Evolutionary conservation across 768 basidiomycete genomes (phyloP), one percentile per base, ranked within the genome.

Genomic region (Tulasnella calospora): DNA sequence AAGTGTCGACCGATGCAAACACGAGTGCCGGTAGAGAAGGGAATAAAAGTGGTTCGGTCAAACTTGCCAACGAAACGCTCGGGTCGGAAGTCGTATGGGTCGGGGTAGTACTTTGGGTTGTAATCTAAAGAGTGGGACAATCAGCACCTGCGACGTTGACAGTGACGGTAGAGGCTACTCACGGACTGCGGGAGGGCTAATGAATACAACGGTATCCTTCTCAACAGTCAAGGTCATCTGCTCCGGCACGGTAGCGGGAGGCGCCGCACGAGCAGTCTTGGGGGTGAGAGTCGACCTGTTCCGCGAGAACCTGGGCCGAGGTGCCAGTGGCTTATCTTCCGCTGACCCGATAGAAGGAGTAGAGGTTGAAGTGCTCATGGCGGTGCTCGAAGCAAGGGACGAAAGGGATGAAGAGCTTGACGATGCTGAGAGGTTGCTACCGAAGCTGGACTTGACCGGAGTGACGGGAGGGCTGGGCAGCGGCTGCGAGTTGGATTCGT

Each of bases 61-160:
- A 47, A 47, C 36, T 74, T 46, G 51, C 51, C 51, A n/a, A 74
- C 51, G 73, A 79, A 79, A 10, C 78, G 71, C 71, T 79, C 78
- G 8, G 78, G 78, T 33, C 51, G 15, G 33, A 79, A 79, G 27
- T 79, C 78, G 38, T 79, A 79, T 8, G 78, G 78, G 23, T 79
- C 78, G 15, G 71, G 72, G 46, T 36, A 79, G 55, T 79, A 79
- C 71, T 78, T 79, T 8, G 77, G 69, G 73, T 70, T 79, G 44
- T 74, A 79, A 72, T 78, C 75, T 78, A 41, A 44, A 3, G 51
- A 19, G 55, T 5, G 13, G 10, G 55, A 19, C n/a, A 15, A 30
- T 51, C 33, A 27, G 44, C 30, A 35, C 35, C 21, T 15, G 51
- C 46, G 12, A 30, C 19, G n/a, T 10, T 3, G 35, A 75, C 35